A percentile compares a stretch with the other conserved stretches of the same genome.
These are phyloP conservation scores for Polygonum maritimum DNA, from an alignment of 148 eudicot species.

Conservation along the genomic window DNA sequence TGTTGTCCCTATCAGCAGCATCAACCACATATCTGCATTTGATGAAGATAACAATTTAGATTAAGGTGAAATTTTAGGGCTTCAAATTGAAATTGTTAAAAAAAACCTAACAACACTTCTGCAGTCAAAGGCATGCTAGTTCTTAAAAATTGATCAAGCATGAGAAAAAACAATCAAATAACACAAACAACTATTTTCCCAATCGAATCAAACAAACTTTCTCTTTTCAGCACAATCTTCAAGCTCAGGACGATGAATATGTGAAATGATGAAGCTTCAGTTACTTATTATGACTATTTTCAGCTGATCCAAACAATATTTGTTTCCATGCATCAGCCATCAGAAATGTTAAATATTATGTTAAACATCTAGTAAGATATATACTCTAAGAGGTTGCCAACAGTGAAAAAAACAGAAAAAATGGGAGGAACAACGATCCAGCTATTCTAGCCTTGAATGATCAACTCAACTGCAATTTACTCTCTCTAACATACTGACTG, in stretches of 20 bases:
- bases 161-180: neutral
- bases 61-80: neutral
- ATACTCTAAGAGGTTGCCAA: neutral
- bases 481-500: neutral
- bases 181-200: neutral
- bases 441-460: neutral
- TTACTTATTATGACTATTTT: neutral
- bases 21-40: slow-evolving; percentile 78
- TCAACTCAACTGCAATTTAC: neutral
- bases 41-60: neutral
- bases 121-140: neutral
- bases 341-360: neutral
- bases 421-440: neutral
- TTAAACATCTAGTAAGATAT: neutral
- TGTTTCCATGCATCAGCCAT: neutral
- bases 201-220: neutral
- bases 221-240: neutral
- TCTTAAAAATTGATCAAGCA: neutral
- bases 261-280: neutral
- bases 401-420: neutral
- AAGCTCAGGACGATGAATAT: neutral
- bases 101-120: neutral
- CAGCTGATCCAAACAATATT: neutral
- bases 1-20: slow-evolving; percentile 83
- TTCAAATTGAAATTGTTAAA: neutral